A percentile compares a stretch with the other conserved stretches of the same genome.
These are phyloP conservation scores for Bipolaris gigantea DNA, from an alignment of 2,329 filamentous ascomycete species.

Conservation along the genomic window DNA sequence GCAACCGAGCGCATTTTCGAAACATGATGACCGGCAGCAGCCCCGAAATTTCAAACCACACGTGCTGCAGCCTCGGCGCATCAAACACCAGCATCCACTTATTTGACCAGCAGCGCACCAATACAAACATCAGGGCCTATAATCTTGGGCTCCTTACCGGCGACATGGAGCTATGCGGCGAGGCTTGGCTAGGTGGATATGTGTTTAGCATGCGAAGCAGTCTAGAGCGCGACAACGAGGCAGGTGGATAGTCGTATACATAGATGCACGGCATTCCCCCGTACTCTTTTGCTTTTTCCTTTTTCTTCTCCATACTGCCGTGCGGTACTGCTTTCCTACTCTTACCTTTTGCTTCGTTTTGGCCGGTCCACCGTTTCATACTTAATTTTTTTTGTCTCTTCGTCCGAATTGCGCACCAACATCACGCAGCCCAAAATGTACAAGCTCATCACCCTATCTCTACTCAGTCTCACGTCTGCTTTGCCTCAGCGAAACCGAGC, in stretches of 20 bases:
- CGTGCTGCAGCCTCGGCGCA: constrained; percentile 29
- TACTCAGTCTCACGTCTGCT: constrained; percentile 27
- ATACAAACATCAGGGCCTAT: background rate
- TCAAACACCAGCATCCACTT: constrained; percentile 27
- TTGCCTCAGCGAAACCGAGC: constrained; percentile 30
- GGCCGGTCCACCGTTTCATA: constrained; percentile 32
- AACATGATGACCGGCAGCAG: constrained; percentile 22
- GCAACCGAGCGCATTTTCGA: constrained; percentile 28
- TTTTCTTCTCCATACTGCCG: constrained; percentile 11
- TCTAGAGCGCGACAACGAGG: background rate
- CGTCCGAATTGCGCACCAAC: background rate
- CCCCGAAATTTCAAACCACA: constrained; percentile 25
- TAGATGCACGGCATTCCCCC: background rate
- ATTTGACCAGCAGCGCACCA: background rate
- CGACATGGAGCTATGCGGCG: constrained; percentile 17
- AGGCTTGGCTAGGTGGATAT: constrained; percentile 24
- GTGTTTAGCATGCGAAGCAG: constrained; percentile 2
- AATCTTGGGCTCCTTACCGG: constrained; percentile 22
- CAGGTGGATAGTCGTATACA: background rate
- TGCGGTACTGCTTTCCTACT: background rate
- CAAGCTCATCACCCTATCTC: constrained; percentile 15
- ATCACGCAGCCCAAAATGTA: constrained; percentile 9
- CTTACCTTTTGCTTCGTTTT: constrained; percentile 2
- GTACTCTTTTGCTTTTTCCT: constrained; percentile 1
- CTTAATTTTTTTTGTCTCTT: constrained; percentile 23